A percentile compares a stretch with the other conserved stretches of the same genome.
Evolutionary conservation across 2,329 filamentous ascomycete species (phyloP).

Genomic region (Penicillium freii): DNA sequence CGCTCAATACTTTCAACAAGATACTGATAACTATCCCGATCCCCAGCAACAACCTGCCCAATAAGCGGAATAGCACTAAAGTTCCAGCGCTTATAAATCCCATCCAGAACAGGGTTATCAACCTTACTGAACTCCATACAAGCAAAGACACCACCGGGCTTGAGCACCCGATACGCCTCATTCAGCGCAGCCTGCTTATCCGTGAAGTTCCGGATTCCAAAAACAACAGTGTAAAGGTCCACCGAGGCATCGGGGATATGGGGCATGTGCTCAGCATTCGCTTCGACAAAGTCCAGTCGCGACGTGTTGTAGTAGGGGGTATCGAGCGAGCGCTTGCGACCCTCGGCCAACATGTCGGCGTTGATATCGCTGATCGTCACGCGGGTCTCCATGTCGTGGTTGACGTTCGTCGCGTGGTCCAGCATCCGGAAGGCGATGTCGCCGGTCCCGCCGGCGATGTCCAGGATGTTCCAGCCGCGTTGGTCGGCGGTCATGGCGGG

Average conservation of each 20-base stretch:
- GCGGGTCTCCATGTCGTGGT: constrained; percentile 73
- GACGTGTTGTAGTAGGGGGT: constrained; percentile 58
- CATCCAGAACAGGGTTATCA: constrained; percentile 72
- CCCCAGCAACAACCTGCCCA: constrained; percentile 89
- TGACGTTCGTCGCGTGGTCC: constrained; percentile 76
- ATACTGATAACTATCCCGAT: constrained; percentile 96
- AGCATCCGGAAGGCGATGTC: constrained; percentile 98
- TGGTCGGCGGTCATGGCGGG: constrained; percentile 33
- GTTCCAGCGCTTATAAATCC: constrained; percentile 91
- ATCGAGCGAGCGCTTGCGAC: constrained; percentile 69
- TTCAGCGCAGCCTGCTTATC: constrained; percentile 78
- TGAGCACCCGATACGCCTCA: constrained; percentile 84
- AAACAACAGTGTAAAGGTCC: constrained; percentile 95
- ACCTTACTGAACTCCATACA: constrained; percentile 95
- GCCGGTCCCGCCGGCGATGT: constrained; percentile 94
- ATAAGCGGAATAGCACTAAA: constrained; percentile 93
- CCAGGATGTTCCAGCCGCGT: constrained; percentile 72
- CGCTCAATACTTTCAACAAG: constrained; percentile 95
- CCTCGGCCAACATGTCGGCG: constrained; percentile 87
- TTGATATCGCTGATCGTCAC: constrained; percentile 97
- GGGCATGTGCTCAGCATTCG: constrained; percentile 77
- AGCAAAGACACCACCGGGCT: constrained; percentile 92
- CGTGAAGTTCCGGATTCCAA: constrained; percentile 96
- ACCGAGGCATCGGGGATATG: constrained; percentile 67
- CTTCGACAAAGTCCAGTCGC: constrained; percentile 73